phyloP scores from a whole-genome alignment of 768 basidiomycete species.

The Suillus variegatus region DNA sequence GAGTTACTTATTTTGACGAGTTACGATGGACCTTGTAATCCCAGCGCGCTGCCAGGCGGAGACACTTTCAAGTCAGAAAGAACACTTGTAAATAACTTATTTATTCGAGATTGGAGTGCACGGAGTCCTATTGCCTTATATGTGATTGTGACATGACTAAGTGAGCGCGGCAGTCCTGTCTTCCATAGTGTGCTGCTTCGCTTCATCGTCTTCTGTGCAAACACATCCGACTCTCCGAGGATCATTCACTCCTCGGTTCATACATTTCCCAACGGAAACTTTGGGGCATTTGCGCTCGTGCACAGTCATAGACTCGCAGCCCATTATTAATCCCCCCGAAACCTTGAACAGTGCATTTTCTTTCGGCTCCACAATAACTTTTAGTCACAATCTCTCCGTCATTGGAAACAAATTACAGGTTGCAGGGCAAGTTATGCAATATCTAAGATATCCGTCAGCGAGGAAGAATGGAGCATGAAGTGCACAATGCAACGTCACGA shows the following conservation, averaged over 20 bases:
- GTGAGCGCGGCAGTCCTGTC: not conserved
- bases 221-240: not conserved
- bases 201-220: not conserved
- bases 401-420: not conserved
- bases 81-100: not conserved
- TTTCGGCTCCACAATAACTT: not conserved
- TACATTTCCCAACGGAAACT: not conserved
- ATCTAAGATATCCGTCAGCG: not conserved
- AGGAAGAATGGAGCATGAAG: not conserved
- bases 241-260: not conserved
- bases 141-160: not conserved
- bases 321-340: not conserved
- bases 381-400: not conserved
- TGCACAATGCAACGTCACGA: not conserved
- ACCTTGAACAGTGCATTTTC: not conserved
- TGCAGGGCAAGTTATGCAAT: not conserved
- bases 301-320: not conserved
- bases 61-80: not conserved
- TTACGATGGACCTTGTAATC: not conserved
- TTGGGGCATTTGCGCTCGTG: not conserved
- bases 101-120: not conserved
- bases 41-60: no score
- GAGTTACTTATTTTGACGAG: not conserved
- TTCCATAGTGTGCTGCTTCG: not conserved
- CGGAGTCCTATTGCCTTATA: not conserved